Conservation (phyloP, 1,284 basidiomycete genomes). For the Trichosporon ovoides region DNA sequence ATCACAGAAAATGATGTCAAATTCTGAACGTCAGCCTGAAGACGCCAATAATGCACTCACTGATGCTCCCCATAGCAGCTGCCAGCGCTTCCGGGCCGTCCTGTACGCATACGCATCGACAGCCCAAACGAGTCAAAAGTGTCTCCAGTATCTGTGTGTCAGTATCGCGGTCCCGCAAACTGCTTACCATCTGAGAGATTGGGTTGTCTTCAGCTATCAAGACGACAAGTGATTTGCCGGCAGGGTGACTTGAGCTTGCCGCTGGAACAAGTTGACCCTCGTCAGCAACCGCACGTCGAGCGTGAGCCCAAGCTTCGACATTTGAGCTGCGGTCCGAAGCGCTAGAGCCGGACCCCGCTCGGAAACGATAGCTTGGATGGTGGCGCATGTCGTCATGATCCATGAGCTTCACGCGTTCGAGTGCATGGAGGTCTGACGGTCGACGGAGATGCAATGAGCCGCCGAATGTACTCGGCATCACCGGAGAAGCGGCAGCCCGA, state of each 20-base stretch:
- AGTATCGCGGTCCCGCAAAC: not conserved
- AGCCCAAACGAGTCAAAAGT: constrained; percentile 81
- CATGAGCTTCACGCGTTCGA: constrained; percentile 78
- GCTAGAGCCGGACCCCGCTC: constrained; percentile 65
- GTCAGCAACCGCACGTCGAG: constrained; percentile 8
- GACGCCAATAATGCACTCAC: constrained; percentile 58
- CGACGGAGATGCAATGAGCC: constrained; percentile 61
- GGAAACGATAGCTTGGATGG: constrained; percentile 65
- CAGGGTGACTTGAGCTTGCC: not conserved
- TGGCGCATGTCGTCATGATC: constrained; percentile 66
- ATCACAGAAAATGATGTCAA: constrained; percentile 53
- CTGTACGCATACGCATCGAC: constrained; percentile 85
- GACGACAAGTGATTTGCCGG: constrained; percentile 60
- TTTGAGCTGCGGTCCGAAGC: constrained; percentile 50
- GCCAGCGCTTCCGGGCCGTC: constrained; percentile 96
- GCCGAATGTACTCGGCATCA: not conserved
- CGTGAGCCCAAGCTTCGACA: constrained; percentile 32
- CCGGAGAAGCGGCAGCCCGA: constrained; percentile 52
- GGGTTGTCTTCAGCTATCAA: constrained; percentile 96
- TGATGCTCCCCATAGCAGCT: constrained; percentile 92
- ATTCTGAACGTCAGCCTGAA: constrained; percentile 35
- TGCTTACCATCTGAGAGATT: constrained; percentile 68
- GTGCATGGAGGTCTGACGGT: constrained; percentile 74
- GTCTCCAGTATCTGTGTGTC: constrained; percentile 72
- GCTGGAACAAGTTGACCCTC: constrained; percentile 9